Percentiles rank a stretch among this genome's conserved stretches.
Conservation (phyloP, 805 yeast genomes). For the Osmozyma mogii region DNA sequence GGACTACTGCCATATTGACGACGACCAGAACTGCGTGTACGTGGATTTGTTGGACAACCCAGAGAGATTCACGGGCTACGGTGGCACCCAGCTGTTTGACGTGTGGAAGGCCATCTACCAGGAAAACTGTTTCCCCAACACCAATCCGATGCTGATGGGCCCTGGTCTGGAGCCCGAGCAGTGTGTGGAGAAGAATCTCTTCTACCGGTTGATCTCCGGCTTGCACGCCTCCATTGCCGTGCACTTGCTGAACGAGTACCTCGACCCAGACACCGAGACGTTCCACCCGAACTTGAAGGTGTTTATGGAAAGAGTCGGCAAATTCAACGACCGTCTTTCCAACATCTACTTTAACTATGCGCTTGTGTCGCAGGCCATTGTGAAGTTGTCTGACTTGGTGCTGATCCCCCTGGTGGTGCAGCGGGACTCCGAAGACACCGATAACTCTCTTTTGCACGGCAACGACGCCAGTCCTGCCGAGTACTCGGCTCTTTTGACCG, state of each 20-base stretch:
- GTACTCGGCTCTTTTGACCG: conserved; percentile 5
- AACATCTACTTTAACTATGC: conserved; percentile 92
- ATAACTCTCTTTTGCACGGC: conserved; percentile 22
- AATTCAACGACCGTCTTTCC: conserved; percentile 78
- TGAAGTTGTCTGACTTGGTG: conserved; percentile 40
- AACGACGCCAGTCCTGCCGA: conserved; percentile 29
- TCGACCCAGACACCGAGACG: conserved; percentile 52
- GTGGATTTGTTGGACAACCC: conserved; percentile 86
- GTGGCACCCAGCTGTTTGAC: conserved; percentile 84
- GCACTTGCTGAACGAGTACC: conserved; percentile 78
- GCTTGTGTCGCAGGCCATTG: conserved; percentile 70
- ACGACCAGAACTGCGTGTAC: conserved; percentile 64
- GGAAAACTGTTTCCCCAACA: conserved; percentile 76
- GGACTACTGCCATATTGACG: conserved; percentile 65
- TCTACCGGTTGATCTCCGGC: conserved; percentile 82
- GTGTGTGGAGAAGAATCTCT: conserved; percentile 82
- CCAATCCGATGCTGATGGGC: conserved; percentile 29
- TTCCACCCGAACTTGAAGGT: conserved; percentile 80
- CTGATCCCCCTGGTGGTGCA: conserved; percentile 20
- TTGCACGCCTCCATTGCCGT: conserved; percentile 94
- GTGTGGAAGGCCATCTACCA: conserved; percentile 91
- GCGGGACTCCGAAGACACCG: conserved; percentile 16
- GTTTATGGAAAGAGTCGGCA: conserved; percentile 86
- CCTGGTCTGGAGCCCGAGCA: conserved; percentile 31
- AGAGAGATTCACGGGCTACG: conserved; percentile 93